These are phyloP conservation scores for Acephala macrosclerotiorum DNA, from an alignment of 2,329 filamentous ascomycete species.

Conservation along the genomic window DNA sequence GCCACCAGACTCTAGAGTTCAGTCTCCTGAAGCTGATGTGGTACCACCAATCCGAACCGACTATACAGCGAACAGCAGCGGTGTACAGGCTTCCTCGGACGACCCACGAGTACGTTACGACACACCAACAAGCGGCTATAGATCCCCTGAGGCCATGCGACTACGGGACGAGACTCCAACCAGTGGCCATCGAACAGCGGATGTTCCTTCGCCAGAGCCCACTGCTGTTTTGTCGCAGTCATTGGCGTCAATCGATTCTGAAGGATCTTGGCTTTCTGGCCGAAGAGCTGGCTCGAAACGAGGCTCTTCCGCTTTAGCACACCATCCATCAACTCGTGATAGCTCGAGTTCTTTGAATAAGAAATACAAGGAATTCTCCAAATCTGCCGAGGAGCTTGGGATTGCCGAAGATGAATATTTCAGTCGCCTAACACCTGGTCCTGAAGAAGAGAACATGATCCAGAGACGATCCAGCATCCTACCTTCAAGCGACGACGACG, in stretches of 20 bases:
- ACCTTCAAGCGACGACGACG: constrained; percentile 65
- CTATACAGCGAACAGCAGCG: constrained; percentile 35
- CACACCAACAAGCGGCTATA: constrained; percentile 55
- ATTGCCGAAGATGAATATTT: constrained; percentile 79
- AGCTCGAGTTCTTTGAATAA: constrained; percentile 51
- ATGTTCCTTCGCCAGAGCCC: constrained; percentile 60
- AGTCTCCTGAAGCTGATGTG: constrained; percentile 73
- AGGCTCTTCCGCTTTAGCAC: constrained; percentile 53
- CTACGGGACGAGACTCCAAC: constrained; percentile 53
- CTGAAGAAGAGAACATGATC: constrained; percentile 39
- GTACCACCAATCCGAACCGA: constrained; percentile 45
- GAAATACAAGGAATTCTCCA: constrained; percentile 59
- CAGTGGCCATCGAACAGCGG: constrained; percentile 48
- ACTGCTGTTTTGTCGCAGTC: constrained; percentile 73
- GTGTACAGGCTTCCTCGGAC: constrained; percentile 39
- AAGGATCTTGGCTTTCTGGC: constrained; percentile 94
- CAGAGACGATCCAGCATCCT: constrained; percentile 54
- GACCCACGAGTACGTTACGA: constrained; percentile 53
- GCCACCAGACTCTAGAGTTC: constrained; percentile 82
- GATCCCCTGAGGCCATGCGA: constrained; percentile 48
- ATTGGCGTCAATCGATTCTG: constrained; percentile 91
- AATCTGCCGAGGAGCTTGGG: constrained; percentile 70
- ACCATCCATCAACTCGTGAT: constrained; percentile 47
- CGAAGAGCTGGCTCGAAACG: constrained; percentile 59
- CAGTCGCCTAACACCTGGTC: constrained; percentile 57